Conservation (phyloP, 129 eudicot species). For the Centaurea solstitialis region DNA sequence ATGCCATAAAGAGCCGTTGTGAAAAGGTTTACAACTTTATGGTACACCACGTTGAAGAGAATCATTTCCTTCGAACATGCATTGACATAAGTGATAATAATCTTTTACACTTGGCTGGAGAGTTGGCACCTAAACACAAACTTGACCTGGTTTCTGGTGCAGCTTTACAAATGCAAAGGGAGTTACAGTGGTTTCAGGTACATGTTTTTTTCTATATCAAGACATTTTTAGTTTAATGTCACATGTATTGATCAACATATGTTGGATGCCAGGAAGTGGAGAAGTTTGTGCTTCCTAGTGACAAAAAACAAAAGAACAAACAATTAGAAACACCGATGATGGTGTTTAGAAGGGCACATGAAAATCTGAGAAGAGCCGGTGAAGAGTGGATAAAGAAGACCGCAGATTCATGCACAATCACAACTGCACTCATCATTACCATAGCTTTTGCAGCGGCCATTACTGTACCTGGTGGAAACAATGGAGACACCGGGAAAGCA, state of each 20-base stretch:
- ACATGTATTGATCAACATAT: not conserved
- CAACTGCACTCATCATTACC: conserved; percentile 25
- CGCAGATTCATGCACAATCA: conserved; percentile 24
- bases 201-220: too few relatives aligned
- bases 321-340: conserved; percentile 1
- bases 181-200: conserved; percentile 25
- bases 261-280: not conserved
- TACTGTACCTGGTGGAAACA: conserved; percentile 39
- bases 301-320: not conserved
- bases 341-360: conserved; percentile 27
- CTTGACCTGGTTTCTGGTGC: conserved; percentile 20
- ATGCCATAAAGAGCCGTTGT: conserved; percentile 10
- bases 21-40: conserved; percentile 12
- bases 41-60: not conserved
- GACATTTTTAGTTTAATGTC: not conserved
- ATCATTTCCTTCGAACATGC: not conserved
- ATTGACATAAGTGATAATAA: not conserved
- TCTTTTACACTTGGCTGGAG: conserved; percentile 24
- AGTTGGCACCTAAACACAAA: conserved; percentile 2
- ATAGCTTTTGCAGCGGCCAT: conserved; percentile 33
- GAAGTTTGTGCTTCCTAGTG: not conserved
- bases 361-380: not conserved
- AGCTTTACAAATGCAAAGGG: too few relatives aligned
- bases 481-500: conserved; percentile 3
- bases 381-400: too few relatives aligned